Base-by-base conservation (phyloP, 2,329 filamentous ascomycete genomes). In the Lecanosticta acicola region DNA sequence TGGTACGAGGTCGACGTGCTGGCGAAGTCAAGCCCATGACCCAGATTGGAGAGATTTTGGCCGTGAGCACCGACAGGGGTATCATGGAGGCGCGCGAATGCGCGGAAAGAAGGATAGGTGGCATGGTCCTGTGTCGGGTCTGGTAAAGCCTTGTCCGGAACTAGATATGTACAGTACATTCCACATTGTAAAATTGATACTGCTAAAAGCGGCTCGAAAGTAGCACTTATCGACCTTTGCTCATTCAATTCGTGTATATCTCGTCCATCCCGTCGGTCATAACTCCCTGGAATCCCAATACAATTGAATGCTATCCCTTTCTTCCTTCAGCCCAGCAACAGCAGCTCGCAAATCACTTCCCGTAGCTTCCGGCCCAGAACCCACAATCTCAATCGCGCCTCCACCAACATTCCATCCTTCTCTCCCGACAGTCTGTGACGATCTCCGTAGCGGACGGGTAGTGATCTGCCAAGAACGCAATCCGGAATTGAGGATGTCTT, bases 61-160 rank as follows among this genome's bases (percentile, higher is more conserved):
- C 90, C 61, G 62, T 96, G 40, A 80, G 76, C 11, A 95, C 89
- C 14, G 83, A 88, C 60, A 70, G 74, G 54, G 90, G 90, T 1
- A 76, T 94, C 8, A 63, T 95, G 61, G 90, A 96, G 72, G 76
- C 81, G 19, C 76, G 90, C 57, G 88, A 95, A 68, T 91, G 87
- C 49, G 74, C 94, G 46, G 83, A 85, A 65, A 82, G 80, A 72
- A 85, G 81, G 69, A 71, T 88, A 16, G 90, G 90, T n/a, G 90
- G 90, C 0, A 66, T 88, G 67, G 73, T 88, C 49, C 68, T 95
- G 46, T 93, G 85, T 70, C 75, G 87, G 46, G 81, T 85, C 37
- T 66, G 71, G 58, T 77, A 66, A n/a, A n/a, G n/a, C n/a, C n/a
- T n/a, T n/a, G n/a, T n/a, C n/a, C n/a, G n/a, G n/a, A n/a, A n/a